phyloP scores from a whole-genome alignment of 352 stramenopile genomes.

The Aphanomyces euteiches region DNA sequence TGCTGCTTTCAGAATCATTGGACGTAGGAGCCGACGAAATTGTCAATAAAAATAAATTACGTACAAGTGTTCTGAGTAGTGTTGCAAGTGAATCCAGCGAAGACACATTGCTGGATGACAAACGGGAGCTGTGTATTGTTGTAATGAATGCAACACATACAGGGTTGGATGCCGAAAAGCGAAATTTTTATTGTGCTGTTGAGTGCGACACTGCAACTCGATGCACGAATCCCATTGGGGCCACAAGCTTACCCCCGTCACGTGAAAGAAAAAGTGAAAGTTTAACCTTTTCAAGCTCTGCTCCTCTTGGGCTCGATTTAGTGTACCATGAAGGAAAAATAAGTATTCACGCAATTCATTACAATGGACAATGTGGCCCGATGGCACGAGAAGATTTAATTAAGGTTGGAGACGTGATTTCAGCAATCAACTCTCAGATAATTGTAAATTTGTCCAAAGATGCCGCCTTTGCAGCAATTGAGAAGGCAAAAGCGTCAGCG shows the following conservation, averaged over 20 bases:
- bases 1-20: slow-evolving; percentile 1
- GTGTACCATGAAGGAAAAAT: slow-evolving; percentile 75
- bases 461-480: slow-evolving; percentile 71
- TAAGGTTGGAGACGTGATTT: slow-evolving; percentile 70
- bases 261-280: not conserved
- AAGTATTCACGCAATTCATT: slow-evolving; percentile 70
- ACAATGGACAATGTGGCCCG: slow-evolving; percentile 53
- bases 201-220: slow-evolving; percentile 73
- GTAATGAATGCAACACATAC: slow-evolving; percentile 69
- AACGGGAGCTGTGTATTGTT: slow-evolving; percentile 65
- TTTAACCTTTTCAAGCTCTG: slow-evolving; percentile 47
- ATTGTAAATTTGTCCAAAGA: slow-evolving; percentile 81
- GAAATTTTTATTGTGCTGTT: slow-evolving; percentile 80
- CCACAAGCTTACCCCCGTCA: slow-evolving; percentile 36
- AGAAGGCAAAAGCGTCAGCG: slow-evolving; percentile 42
- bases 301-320: slow-evolving; percentile 71
- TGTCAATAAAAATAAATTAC: not conserved
- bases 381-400: slow-evolving; percentile 65
- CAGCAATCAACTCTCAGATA: slow-evolving; percentile 69
- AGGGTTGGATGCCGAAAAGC: slow-evolving; percentile 47
- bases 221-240: slow-evolving; percentile 61
- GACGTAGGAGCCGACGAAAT: slow-evolving; percentile 7
- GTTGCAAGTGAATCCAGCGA: slow-evolving; percentile 14
- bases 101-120: slow-evolving; percentile 57
- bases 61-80: not conserved